These are phyloP conservation scores for Botrytis cinerea DNA, from an alignment of 2,329 filamentous ascomycete species.

Conservation along the genomic window DNA sequence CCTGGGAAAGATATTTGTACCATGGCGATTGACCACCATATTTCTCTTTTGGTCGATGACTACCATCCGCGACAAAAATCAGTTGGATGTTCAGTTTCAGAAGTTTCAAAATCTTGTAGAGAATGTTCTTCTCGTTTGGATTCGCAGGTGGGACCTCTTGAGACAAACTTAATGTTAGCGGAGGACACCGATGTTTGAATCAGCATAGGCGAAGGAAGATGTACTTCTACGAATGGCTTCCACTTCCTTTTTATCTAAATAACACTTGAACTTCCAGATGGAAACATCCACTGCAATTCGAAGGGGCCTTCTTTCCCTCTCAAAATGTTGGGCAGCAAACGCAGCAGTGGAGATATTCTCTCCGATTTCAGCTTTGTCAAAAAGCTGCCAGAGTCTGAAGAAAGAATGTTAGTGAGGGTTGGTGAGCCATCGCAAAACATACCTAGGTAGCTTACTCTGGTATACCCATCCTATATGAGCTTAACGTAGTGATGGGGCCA, in stretches of 20 bases:
- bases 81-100: conserved; percentile 74
- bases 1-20: conserved; percentile 23
- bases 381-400: conserved; percentile 7
- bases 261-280: conserved; percentile 92
- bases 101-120: conserved; percentile 79
- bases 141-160: conserved; percentile 47
- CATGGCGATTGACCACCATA: neutral
- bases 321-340: conserved; percentile 73
- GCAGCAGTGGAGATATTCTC: conserved; percentile 22
- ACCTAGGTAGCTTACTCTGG: conserved; percentile 7
- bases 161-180: neutral
- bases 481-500: neutral
- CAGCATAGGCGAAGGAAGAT: neutral
- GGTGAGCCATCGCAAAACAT: neutral
- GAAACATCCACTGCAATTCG: conserved; percentile 88
- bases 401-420: neutral
- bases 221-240: conserved; percentile 58
- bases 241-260: conserved; percentile 68
- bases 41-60: conserved; percentile 66
- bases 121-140: conserved; percentile 49
- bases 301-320: conserved; percentile 67
- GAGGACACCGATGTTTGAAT: neutral
- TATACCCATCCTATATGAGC: conserved; percentile 5
- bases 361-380: conserved; percentile 19
- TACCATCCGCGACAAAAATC: conserved; percentile 85